Evolutionary conservation across 768 basidiomycete species (phyloP).

Genomic region (Trametes gibbosa): DNA sequence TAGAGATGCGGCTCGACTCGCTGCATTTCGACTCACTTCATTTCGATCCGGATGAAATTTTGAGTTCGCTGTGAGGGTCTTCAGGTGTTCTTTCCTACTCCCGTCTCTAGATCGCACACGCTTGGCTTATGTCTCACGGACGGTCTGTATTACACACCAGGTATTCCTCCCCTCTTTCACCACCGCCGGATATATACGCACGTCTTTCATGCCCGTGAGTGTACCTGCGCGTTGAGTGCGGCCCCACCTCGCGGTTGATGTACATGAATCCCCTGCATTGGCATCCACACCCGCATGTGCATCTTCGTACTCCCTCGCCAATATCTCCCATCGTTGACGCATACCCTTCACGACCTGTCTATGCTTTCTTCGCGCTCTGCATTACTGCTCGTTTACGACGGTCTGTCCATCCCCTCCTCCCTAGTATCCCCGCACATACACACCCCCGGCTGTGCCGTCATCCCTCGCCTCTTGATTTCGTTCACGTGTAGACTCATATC

Average conservation of each 20-base stretch:
- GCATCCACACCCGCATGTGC: no score
- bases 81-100: not conserved
- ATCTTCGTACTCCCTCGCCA: not conserved
- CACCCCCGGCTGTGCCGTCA: conserved; percentile 4
- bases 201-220: not conserved
- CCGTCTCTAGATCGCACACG: not conserved
- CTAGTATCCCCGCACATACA: not conserved
- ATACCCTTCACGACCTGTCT: conserved; percentile 7
- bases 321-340: not conserved
- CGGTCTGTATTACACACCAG: no score
- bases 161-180: not conserved
- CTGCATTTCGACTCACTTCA: conserved; percentile 71
- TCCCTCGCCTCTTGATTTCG: not conserved
- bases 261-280: not conserved
- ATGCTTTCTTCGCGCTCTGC: conserved; percentile 4
- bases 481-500: not conserved
- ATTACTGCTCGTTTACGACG: no score
- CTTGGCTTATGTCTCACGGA: not conserved
- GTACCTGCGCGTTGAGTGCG: not conserved
- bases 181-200: not conserved
- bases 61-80: not conserved
- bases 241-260: not conserved
- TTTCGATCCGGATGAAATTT: conserved; percentile 61
- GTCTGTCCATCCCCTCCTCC: not conserved
- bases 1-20: conserved; percentile 71